Percentiles rank a stretch among this genome's conserved stretches.
Evolutionary conservation across 805 yeast genomes (phyloP).

Genomic region (Spathaspora hagerdaliae): DNA sequence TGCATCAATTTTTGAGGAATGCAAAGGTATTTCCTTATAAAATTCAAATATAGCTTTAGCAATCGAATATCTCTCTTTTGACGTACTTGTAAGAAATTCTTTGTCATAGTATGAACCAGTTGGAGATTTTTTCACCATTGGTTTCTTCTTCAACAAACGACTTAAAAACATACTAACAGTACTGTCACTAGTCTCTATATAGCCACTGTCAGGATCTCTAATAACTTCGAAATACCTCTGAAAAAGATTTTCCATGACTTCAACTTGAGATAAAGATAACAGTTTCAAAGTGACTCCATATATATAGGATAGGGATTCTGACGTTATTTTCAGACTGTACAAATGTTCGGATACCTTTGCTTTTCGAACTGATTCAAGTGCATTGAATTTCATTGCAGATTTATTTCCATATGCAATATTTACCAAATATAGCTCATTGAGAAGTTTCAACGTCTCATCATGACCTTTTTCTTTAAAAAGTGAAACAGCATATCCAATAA

Average conservation of each 20-base stretch:
- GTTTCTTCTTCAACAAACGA: slow-evolving; percentile 19
- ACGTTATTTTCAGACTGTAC: slow-evolving; percentile 17
- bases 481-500: slow-evolving; percentile 33
- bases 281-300: slow-evolving; percentile 21
- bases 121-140: slow-evolving; percentile 5
- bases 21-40: slow-evolving; percentile 10
- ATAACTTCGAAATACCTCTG: slow-evolving; percentile 13
- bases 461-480: slow-evolving; percentile 15
- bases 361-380: slow-evolving; percentile 15
- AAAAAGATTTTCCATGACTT: slow-evolving; percentile 16
- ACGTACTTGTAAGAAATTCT: not conserved
- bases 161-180: slow-evolving; percentile 13
- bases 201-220: not conserved
- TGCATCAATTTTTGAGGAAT: slow-evolving; percentile 13
- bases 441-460: slow-evolving; percentile 12
- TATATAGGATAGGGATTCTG: slow-evolving; percentile 17
- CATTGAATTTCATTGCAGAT: slow-evolving; percentile 9
- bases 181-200: not conserved
- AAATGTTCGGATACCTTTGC: slow-evolving; percentile 30
- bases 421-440: slow-evolving; percentile 25
- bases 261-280: slow-evolving; percentile 7
- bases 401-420: slow-evolving; percentile 21
- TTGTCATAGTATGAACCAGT: too few species aligned
- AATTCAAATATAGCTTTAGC: slow-evolving; percentile 29
- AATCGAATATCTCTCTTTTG: slow-evolving; percentile 13